Evolutionary conservation across 305 asterid genomes (phyloP).

Genomic region (Fraxinus xanthoxyloides): DNA sequence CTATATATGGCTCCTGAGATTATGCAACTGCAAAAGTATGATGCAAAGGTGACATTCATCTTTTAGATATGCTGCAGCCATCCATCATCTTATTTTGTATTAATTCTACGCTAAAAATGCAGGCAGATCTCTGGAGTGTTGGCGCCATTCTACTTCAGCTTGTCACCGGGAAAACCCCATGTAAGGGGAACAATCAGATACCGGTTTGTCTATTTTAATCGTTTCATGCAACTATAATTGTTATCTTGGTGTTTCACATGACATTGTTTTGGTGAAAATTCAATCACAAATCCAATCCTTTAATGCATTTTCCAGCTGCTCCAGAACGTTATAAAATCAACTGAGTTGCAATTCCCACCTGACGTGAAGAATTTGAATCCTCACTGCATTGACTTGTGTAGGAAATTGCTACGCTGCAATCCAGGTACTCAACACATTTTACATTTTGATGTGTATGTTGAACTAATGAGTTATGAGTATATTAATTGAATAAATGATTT

Average conservation of each 20-base stretch:
- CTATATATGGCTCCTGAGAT: slow-evolving; percentile 99
- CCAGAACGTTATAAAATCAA: slow-evolving; percentile 73
- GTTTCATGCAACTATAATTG: slow-evolving; percentile 4
- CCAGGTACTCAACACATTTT: slow-evolving; percentile 56
- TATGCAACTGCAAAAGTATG: slow-evolving; percentile 86
- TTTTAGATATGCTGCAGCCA: slow-evolving; percentile 14
- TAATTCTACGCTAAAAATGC: slow-evolving; percentile 38
- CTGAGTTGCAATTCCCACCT: slow-evolving; percentile 74
- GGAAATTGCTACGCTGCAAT: slow-evolving; percentile 75
- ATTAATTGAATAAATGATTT: background rate
- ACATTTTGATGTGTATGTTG: background rate
- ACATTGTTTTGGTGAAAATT: slow-evolving; percentile 16
- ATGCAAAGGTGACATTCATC: slow-evolving; percentile 73
- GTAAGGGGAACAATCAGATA: slow-evolving; percentile 66
- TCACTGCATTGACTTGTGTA: slow-evolving; percentile 72
- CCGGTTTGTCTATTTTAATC: slow-evolving; percentile 47
- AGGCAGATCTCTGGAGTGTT: slow-evolving; percentile 99
- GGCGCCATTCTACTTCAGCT: slow-evolving; percentile 92
- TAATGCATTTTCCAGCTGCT: slow-evolving; percentile 57
- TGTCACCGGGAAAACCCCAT: slow-evolving; percentile 89
- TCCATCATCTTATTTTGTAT: slow-evolving; percentile 14
- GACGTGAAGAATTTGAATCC: slow-evolving; percentile 62
- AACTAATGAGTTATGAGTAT: background rate
- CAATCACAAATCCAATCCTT: background rate
- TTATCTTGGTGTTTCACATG: background rate